Evolutionary conservation across 2,329 filamentous ascomycete genomes (phyloP).

Genomic region (Geosmithia flava): DNA sequence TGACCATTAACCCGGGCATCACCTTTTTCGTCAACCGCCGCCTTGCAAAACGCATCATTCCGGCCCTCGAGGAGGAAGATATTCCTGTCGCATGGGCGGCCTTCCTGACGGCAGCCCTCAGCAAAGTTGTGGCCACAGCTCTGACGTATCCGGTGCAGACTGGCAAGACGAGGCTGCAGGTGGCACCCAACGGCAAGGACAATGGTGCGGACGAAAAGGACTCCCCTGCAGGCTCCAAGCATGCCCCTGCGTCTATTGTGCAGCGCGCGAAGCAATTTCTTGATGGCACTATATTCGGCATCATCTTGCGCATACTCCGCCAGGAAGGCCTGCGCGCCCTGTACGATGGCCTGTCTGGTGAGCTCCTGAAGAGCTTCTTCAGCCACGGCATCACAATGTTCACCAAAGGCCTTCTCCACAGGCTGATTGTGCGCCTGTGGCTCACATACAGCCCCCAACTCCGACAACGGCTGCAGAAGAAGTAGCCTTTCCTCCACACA

Average conservation of each 20-base stretch:
- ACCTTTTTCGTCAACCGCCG: constrained; percentile 75
- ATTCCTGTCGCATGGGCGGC: constrained; percentile 22
- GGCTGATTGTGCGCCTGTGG: constrained; percentile 59
- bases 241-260: constrained; percentile 2
- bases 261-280: constrained; percentile 10
- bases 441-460: constrained; percentile 31
- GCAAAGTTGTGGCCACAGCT: constrained; percentile 64
- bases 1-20: constrained; percentile 76
- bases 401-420: constrained; percentile 67
- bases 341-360: constrained; percentile 65
- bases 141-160: constrained; percentile 79
- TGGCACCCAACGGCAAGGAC: constrained; percentile 21
- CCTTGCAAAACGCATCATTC: constrained; percentile 47
- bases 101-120: constrained; percentile 54
- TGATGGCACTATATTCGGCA: constrained; percentile 46
- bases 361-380: constrained; percentile 75
- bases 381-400: constrained; percentile 81
- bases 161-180: constrained; percentile 69
- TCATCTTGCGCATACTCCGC: constrained; percentile 43
- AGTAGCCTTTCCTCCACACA: background rate
- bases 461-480: constrained; percentile 5
- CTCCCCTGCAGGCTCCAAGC: constrained; percentile 3
- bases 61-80: constrained; percentile 29
- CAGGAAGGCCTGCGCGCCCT: constrained; percentile 56
- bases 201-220: constrained; percentile 1